phyloP scores from a whole-genome alignment of 345 rosid species.

The Ailanthus altissimus region DNA sequence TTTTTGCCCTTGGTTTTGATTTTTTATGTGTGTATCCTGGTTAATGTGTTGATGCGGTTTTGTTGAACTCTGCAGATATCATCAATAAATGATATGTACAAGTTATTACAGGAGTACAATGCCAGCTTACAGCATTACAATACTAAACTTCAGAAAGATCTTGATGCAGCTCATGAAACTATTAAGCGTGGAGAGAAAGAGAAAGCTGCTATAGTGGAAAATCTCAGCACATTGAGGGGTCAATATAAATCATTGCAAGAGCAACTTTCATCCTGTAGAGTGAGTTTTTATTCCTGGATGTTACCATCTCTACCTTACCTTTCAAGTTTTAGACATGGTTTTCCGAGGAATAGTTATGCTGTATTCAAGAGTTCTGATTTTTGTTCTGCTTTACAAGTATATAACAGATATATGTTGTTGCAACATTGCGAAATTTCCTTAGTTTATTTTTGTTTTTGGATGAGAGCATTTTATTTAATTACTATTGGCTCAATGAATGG shows the following conservation, averaged over 20 bases:
- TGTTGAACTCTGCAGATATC: constrained; percentile 56
- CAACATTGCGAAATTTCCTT: neutral
- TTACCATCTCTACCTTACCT: neutral
- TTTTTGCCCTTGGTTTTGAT: constrained; percentile 2
- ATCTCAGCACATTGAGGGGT: constrained; percentile 71
- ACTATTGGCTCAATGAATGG: neutral
- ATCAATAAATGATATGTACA: constrained; percentile 96
- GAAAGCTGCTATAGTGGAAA: constrained; percentile 71
- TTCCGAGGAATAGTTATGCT: neutral
- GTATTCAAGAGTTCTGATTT: neutral
- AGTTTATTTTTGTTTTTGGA: neutral
- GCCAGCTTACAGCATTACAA: constrained; percentile 93
- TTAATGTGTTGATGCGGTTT: constrained; percentile 6
- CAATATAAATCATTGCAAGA: constrained; percentile 73
- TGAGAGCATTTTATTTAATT: neutral
- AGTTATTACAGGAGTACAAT: constrained; percentile 89
- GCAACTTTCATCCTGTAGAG: constrained; percentile 72
- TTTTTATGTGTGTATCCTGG: neutral
- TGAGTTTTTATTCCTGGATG: constrained; percentile 35
- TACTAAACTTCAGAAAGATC: constrained; percentile 91
- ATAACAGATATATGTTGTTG: neutral
- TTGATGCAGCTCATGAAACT: constrained; percentile 74
- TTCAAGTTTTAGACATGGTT: neutral
- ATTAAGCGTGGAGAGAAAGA: constrained; percentile 87
- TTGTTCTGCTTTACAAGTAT: neutral